These are phyloP conservation scores for Myxozyma mucilagina DNA, from an alignment of 805 yeast genomes.

Conservation along the genomic window DNA sequence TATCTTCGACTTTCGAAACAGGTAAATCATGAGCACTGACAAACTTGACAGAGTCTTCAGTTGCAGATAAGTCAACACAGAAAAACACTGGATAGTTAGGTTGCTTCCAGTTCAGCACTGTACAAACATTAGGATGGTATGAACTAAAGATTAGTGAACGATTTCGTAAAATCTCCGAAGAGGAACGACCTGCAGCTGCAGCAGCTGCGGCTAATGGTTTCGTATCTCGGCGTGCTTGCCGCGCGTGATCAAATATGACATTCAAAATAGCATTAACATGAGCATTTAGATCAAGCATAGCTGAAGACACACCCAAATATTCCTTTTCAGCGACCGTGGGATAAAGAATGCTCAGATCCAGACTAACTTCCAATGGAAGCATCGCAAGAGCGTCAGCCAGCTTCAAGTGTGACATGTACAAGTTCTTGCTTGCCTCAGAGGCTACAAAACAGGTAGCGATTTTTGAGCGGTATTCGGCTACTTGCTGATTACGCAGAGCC, in stretches of 20 bases:
- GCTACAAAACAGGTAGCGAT: constrained; percentile 9
- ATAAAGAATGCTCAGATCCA: constrained; percentile 72
- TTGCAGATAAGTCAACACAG: constrained; percentile 52
- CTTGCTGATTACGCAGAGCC: constrained; percentile 8
- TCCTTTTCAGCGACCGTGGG: constrained; percentile 58
- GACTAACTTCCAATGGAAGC: constrained; percentile 60
- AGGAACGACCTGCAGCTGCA: constrained; percentile 32
- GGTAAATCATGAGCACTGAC: constrained; percentile 38
- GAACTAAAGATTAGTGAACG: constrained; percentile 77
- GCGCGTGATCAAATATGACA: constrained; percentile 74
- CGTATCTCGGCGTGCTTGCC: constrained; percentile 42
- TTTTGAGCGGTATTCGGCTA: neutral
- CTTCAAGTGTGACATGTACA: constrained; percentile 52
- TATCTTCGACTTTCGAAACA: constrained; percentile 35
- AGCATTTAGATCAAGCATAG: constrained; percentile 56
- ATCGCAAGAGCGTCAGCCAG: constrained; percentile 58
- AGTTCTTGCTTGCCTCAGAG: constrained; percentile 29
- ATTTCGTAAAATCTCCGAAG: constrained; percentile 3
- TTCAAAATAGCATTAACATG: constrained; percentile 74
- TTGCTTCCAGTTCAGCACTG: constrained; percentile 95
- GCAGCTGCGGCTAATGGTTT: constrained; percentile 18
- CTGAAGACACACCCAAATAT: constrained; percentile 21
- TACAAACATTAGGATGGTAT: constrained; percentile 84
- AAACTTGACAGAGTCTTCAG: constrained; percentile 42
- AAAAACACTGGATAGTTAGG: constrained; percentile 95